These are phyloP conservation scores for Arthroderma uncinatum DNA, from an alignment of 2,329 filamentous ascomycete species.

Conservation along the genomic window DNA sequence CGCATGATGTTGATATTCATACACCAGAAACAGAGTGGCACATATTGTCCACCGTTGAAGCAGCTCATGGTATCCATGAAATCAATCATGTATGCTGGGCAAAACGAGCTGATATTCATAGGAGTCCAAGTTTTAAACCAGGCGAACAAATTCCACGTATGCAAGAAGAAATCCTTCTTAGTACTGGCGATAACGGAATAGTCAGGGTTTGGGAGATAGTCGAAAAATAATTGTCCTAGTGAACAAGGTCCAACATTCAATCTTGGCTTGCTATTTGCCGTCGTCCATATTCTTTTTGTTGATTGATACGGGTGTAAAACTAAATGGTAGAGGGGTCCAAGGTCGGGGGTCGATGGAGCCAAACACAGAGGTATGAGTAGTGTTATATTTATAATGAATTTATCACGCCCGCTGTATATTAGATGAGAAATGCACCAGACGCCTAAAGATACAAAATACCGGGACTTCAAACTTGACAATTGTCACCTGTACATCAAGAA, in stretches of 20 bases:
- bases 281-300: no score
- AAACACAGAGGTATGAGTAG: no score
- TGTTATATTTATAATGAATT: no score
- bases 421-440: background rate
- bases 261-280: no score
- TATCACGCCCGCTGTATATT: no score
- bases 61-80: constrained; percentile 84
- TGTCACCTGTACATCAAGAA: background rate
- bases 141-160: constrained; percentile 27
- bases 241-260: no score
- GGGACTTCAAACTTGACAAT: background rate
- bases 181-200: constrained; percentile 82
- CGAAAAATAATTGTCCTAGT: background rate
- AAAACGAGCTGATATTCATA: constrained; percentile 37
- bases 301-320: no score
- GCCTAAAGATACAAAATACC: background rate
- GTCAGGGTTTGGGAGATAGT: constrained; percentile 67
- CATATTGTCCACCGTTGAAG: constrained; percentile 55
- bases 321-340: no score
- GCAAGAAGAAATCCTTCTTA: constrained; percentile 71
- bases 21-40: constrained; percentile 50
- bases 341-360: no score
- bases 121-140: background rate
- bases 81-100: constrained; percentile 90
- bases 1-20: background rate